Evolutionary conservation across 352 stramenopile species (phyloP).

Genomic region (Phytophthora pini): DNA sequence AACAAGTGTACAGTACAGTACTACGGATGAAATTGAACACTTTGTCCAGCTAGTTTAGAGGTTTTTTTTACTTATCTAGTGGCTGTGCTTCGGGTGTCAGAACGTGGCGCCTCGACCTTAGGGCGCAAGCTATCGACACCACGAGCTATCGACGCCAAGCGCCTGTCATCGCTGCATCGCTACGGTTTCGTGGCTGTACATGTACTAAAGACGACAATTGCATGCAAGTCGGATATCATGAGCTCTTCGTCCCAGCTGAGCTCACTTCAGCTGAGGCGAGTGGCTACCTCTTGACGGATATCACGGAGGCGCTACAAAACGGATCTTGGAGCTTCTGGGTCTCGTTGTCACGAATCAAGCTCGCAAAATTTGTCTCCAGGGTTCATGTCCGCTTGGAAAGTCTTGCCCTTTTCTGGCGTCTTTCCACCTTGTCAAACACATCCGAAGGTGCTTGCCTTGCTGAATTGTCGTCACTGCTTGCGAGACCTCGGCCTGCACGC

Average conservation of each 20-base stretch:
- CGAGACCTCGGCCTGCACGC: background rate
- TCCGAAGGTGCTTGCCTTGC: background rate
- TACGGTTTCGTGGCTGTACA: background rate
- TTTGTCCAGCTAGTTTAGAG: no score
- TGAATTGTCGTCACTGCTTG: conserved; percentile 4
- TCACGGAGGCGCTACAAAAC: background rate
- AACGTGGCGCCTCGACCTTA: background rate
- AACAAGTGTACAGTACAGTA: no score
- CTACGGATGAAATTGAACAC: background rate
- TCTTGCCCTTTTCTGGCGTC: conserved; percentile 24
- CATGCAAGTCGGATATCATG: background rate
- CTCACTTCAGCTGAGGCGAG: conserved; percentile 1
- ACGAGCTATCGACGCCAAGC: background rate
- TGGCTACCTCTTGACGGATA: conserved; percentile 5
- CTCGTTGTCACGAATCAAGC: background rate
- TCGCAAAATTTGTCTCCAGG: conserved; percentile 1
- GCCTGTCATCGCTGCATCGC: conserved; percentile 13
- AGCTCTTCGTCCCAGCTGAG: background rate
- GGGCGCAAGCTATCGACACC: conserved; percentile 4
- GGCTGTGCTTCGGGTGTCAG: no score
- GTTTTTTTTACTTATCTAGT: no score
- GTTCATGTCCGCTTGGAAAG: conserved; percentile 5
- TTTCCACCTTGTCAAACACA: conserved; percentile 24
- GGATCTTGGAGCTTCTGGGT: background rate
- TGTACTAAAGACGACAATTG: background rate